phyloP scores from a whole-genome alignment of 805 yeast species.

The Myxozyma melibiosi region DNA sequence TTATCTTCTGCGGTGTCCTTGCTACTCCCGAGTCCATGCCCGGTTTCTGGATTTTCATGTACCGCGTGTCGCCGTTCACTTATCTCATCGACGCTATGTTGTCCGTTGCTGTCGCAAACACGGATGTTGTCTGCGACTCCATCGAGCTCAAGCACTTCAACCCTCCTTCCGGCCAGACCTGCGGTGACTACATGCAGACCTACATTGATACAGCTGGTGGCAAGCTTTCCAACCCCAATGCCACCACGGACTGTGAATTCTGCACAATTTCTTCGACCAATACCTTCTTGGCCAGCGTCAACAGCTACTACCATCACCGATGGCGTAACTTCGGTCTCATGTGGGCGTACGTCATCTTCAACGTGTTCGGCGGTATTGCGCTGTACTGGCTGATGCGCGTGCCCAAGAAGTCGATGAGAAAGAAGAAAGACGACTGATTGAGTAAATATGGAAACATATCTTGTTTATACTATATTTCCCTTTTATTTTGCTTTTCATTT shows the following conservation, averaged over 20 bases:
- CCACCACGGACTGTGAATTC: constrained; percentile 58
- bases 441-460: neutral
- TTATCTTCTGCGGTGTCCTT: constrained; percentile 71
- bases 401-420: constrained; percentile 24
- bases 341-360: constrained; percentile 49
- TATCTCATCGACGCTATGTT: constrained; percentile 65
- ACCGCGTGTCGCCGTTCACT: constrained; percentile 69
- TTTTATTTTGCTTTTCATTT: neutral
- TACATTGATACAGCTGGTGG: constrained; percentile 56
- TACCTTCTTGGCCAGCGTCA: constrained; percentile 41
- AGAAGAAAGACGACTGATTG: constrained; percentile 8
- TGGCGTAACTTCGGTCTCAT: constrained; percentile 70
- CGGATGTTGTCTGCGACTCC: constrained; percentile 53
- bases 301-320: constrained; percentile 50
- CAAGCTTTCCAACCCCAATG: constrained; percentile 52
- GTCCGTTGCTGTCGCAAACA: constrained; percentile 52
- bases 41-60: constrained; percentile 84
- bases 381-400: constrained; percentile 35
- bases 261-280: constrained; percentile 25
- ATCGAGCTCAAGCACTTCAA: constrained; percentile 57
- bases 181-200: constrained; percentile 55
- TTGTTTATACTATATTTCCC: too few species aligned
- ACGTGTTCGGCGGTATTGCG: constrained; percentile 47
- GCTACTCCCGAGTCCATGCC: constrained; percentile 64
- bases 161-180: constrained; percentile 61